Conservation (phyloP, 2,329 filamentous ascomycete species). For the Alternaria metachromatica region DNA sequence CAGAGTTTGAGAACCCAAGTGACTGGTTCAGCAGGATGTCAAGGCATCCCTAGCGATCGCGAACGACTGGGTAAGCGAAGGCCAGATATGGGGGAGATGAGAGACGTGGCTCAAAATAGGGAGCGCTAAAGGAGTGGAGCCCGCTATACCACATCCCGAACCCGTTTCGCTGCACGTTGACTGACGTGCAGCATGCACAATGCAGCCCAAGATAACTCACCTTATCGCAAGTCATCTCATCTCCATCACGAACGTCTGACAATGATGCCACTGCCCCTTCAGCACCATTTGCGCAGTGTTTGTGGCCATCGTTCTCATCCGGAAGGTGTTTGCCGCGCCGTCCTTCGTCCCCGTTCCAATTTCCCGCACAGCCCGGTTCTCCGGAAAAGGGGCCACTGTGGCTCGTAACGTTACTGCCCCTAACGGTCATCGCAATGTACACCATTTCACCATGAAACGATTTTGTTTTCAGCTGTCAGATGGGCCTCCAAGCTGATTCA, state of each 20-base stretch:
- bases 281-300: neutral
- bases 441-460: neutral
- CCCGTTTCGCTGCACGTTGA: conserved; percentile 12
- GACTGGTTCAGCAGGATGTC: neutral
- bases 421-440: conserved; percentile 1
- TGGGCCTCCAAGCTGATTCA: neutral
- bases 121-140: conserved; percentile 7
- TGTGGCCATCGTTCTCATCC: neutral
- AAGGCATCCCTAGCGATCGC: neutral
- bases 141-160: conserved; percentile 6
- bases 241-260: neutral
- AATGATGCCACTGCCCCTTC: neutral
- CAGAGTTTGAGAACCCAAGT: neutral
- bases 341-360: conserved; percentile 9
- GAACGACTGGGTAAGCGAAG: neutral
- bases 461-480: neutral
- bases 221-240: conserved; percentile 1
- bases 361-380: conserved; percentile 13
- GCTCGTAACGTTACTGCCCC: conserved; percentile 1
- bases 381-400: conserved; percentile 15
- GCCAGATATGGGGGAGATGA: conserved; percentile 1
- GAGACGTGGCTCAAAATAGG: conserved; percentile 1
- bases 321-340: conserved; percentile 1
- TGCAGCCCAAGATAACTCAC: neutral
- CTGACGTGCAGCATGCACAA: conserved; percentile 12